Evolutionary conservation across 106 monocot genomes (phyloP), one percentile per base, ranked within the genome.

Genomic region (Triglochin maritima): DNA sequence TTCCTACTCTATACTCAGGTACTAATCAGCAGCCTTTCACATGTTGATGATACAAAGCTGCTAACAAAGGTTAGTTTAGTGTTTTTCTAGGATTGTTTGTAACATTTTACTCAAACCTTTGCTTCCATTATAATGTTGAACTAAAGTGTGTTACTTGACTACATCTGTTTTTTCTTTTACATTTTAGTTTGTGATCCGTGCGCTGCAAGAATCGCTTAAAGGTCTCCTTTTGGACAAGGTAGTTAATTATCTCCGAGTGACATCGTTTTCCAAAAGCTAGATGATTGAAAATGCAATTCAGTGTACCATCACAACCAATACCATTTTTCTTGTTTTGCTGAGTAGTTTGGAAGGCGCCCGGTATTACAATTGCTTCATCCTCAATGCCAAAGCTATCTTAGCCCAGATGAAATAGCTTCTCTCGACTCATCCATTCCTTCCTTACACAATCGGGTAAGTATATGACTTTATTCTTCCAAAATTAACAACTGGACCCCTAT

Each of bases 41-140:
- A 80, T 15, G 87, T 96, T 76, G 90, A 96, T 81, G 90, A 90
- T 76, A 88, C 87, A 41, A 90, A 90, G 76, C 87, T 96, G 73
- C 66, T 90, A 50, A 71, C 80, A 3, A 96, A 96, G 90, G 90
- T 69, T 17, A 49, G 68, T 70, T 53, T 14, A 15, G 57, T 49
- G 8, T 54, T 57, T 66, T 41, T 48, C 5, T 65, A 16, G 29
- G 7, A 16, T 29, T 29, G 29, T 29, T 29, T 29, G 29, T 29
- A 29, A 29, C 29, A 29, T 29, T 29, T 29, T 29, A 29, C 29
- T 29, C 29, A 29, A 29, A 29, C 1, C 29, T 29, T 29, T 29
- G 29, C 29, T 29, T 29, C 29, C 29, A 29, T 29, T 29, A 29
- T 29, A 29, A 29, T 29, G 29, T 29, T 29, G 29, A 29, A 29